Evolutionary conservation across 208 protist genomes (phyloP), one percentile per base, ranked within the genome.

Genomic region (Kentomonas sorsogonicus): DNA sequence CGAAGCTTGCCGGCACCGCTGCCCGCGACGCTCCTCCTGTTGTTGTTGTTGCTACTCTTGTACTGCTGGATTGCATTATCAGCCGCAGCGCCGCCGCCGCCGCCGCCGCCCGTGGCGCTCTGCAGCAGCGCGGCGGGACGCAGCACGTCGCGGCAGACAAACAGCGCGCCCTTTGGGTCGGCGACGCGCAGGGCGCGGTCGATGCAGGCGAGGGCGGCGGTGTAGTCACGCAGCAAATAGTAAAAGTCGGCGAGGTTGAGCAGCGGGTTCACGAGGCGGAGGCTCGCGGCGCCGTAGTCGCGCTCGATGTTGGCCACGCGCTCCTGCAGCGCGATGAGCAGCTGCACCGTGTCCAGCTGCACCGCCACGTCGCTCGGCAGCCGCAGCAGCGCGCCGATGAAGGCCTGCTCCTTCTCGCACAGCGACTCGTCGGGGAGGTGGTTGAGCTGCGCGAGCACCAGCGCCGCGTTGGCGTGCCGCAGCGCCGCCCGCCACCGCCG

Each of bases 141-240:
- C 50, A 89, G 65, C 25, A 82, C 45, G 33, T 63, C 47, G 3
- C 43, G 47, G 9, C 65, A 69, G 25, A 84, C 63, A 22, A 75
- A 67, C 44, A 89, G 66, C n/a, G 69, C 25, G 6, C 78, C 78
- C 41, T 80, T 78, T 13, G 57, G 71, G 60, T 89, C 81, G 36
- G 71, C 59, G 43, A 85, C 47, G 15, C 66, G 74, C 31, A 72
- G 25, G 1, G 77, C 73, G 18, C 71, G 53, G 50, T 77, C 66
- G 3, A 82, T 51, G 40, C 50, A 77, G 45, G 51, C 44, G 31
- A 74, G 43, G 1, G 77, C 70, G 22, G 41, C 54, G 9, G 63
- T 58, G 16, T 63, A 40, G 39, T 82, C 47, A 16, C 68, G 51
- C 20, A 73, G 41, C 18, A 81, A 33, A 75, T 78, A 85, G 60